Evolutionary conservation across 305 asterid species (phyloP).

Genomic region (Galium porrigens): DNA sequence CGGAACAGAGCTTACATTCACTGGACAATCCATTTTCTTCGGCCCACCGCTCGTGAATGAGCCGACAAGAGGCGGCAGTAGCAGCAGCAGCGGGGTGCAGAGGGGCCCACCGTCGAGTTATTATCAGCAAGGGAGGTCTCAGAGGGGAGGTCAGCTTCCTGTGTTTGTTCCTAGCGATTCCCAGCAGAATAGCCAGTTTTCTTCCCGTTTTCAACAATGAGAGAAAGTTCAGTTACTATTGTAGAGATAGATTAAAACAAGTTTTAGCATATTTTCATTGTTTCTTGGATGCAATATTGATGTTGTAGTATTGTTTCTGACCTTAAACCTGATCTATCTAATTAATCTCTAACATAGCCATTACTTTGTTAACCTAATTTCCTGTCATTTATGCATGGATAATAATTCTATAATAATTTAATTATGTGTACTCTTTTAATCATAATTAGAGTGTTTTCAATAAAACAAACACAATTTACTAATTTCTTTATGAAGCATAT

Average conservation of each 20-base stretch:
- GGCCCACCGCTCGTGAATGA: constrained; percentile 71
- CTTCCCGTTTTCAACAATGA: constrained; percentile 35
- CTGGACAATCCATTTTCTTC: constrained; percentile 81
- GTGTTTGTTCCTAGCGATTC: constrained; percentile 92
- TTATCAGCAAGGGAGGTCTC: constrained; percentile 80
- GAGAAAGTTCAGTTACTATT: constrained; percentile 5
- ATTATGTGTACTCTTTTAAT: not conserved
- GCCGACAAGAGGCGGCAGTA: constrained; percentile 33
- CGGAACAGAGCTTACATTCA: constrained; percentile 62
- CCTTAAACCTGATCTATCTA: not conserved
- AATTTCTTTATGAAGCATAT: not conserved
- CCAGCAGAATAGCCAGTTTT: constrained; percentile 47
- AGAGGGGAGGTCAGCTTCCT: constrained; percentile 94
- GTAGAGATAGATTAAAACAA: constrained; percentile 18
- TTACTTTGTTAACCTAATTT: not conserved
- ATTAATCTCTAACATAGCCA: not conserved
- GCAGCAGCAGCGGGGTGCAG: constrained; percentile 26
- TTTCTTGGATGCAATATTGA: not conserved
- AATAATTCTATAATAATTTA: not conserved
- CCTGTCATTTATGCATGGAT: not conserved
- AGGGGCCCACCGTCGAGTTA: constrained; percentile 47
- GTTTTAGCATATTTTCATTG: constrained; percentile 10
- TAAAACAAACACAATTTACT: not conserved
- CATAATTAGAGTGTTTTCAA: not conserved
- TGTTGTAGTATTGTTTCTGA: not conserved